phyloP scores from a whole-genome alignment of 1,139 yeast species.

The Diutina pseudorugosa region DNA sequence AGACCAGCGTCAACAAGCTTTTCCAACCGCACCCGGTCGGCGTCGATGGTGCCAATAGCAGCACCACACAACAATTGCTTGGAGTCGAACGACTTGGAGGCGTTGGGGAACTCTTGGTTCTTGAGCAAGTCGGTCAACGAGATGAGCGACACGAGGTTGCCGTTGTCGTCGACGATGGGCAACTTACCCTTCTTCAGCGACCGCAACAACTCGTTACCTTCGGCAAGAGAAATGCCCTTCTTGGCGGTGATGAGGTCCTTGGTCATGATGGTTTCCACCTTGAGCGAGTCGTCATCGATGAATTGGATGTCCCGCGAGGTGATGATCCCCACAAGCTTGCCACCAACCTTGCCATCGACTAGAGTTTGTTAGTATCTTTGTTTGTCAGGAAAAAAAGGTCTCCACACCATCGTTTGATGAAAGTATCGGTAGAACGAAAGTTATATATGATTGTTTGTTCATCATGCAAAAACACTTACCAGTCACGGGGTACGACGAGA shows the following conservation, averaged over 20 bases:
- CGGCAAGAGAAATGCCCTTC: slow-evolving; percentile 66
- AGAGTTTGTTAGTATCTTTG: slow-evolving; percentile 15
- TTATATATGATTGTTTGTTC: slow-evolving; percentile 48
- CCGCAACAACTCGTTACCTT: slow-evolving; percentile 86
- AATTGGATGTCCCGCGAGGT: slow-evolving; percentile 97
- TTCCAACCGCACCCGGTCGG: slow-evolving; percentile 75
- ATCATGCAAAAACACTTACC: slow-evolving; percentile 74
- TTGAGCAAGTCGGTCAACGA: slow-evolving; percentile 96
- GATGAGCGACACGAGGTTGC: slow-evolving; percentile 74
- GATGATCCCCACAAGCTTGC: slow-evolving; percentile 86
- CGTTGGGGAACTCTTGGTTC: slow-evolving; percentile 86
- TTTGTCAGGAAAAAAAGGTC: slow-evolving; percentile 31
- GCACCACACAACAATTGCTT: slow-evolving; percentile 98
- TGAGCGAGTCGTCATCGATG: slow-evolving; percentile 57
- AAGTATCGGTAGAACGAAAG: slow-evolving; percentile 98
- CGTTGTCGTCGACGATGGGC: slow-evolving; percentile 74
- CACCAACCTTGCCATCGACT: slow-evolving; percentile 82
- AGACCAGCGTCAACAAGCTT: slow-evolving; percentile 92
- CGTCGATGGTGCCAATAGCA: slow-evolving; percentile 87
- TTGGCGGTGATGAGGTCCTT: slow-evolving; percentile 74
- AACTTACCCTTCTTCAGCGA: slow-evolving; percentile 94
- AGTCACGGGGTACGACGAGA: slow-evolving; percentile 97
- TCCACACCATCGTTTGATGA: slow-evolving; percentile 98
- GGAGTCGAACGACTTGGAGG: slow-evolving; percentile 85
- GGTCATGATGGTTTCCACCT: slow-evolving; percentile 79